Conservation (phyloP, 78 protist species). For the Tieghemostelium lacteum region DNA sequence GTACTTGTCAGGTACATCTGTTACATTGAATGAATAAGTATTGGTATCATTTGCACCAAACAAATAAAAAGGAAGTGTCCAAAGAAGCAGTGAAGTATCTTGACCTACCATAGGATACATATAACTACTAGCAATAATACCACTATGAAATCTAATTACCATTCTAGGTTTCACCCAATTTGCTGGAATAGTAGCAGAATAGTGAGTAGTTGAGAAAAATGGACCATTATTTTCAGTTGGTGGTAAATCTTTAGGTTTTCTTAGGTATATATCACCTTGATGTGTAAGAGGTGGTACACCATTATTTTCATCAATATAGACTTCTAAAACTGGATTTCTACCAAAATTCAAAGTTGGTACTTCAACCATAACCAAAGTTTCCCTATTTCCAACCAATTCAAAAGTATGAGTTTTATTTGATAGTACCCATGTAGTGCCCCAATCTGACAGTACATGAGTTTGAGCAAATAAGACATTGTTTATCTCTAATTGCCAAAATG, state of each 20-base stretch:
- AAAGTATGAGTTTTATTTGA: neutral
- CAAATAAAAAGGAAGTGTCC: slow-evolving; percentile 21
- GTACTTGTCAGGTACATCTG: neutral
- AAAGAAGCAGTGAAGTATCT: neutral
- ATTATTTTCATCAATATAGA: neutral
- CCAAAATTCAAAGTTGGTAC: neutral
- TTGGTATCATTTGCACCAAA: slow-evolving; percentile 57
- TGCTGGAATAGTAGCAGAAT: slow-evolving; percentile 4
- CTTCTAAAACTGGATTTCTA: neutral
- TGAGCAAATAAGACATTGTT: slow-evolving; percentile 6
- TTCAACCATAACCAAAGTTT: slow-evolving; percentile 18
- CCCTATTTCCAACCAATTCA: slow-evolving; percentile 16
- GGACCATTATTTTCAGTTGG: slow-evolving; percentile 50
- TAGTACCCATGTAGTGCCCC: slow-evolving; percentile 12
- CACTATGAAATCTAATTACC: neutral
- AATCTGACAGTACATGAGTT: slow-evolving; percentile 41
- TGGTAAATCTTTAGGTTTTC: slow-evolving; percentile 31
- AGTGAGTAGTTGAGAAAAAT: neutral
- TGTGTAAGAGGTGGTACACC: no score
- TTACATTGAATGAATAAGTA: slow-evolving; percentile 1
- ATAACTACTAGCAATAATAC: neutral
- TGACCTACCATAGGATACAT: slow-evolving; percentile 26
- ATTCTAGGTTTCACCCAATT: slow-evolving; percentile 11
- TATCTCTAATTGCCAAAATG: no score
- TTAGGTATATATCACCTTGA: neutral